Evolutionary conservation across 2,329 filamentous ascomycete genomes (phyloP), one percentile per base, ranked within the genome.

Genomic region (Zymoseptoria brevis): DNA sequence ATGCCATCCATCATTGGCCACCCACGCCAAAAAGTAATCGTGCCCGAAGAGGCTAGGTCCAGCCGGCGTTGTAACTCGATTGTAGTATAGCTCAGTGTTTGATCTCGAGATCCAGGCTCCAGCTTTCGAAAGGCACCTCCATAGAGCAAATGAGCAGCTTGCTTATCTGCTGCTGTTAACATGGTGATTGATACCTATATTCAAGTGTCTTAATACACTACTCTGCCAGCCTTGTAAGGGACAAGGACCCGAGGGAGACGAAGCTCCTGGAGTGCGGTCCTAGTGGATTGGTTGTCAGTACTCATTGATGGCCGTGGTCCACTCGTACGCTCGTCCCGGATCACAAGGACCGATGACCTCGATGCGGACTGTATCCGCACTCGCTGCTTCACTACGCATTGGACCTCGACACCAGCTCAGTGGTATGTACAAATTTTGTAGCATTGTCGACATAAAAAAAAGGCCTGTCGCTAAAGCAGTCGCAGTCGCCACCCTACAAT

Each of bases 371-470:
- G 16, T 41, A 16, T 2, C 35, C 35, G 35, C 11, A 41, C 11
- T 13, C 35, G 16, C 11, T 41, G 11, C 11, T 41, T 41, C 35
- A 41, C 35, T 13, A 41, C 35, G 35, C 35, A 41, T 16, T 41
- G 35, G 16, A 16, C 35, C 35, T 45, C 35, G 13, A 7, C 35
- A n/a, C 13, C 35, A 45, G 13, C 11, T 45, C 35, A 16, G 16
- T 16, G 11, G 58, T 60, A 56, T 60, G 58, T 60, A 60, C 58
- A 56, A 6, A 50, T 57, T 54, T 50, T 60, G 58, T 60, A 60
- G 57, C 57, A 59, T 48, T 52, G 54, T 50, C 19, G 45, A 57
- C 58, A 60, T 60, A 57, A 50, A 60, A 29, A 60, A 29, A 60
- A 21, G 41, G 53, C 53, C 41, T 19, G 29, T 52, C 35, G 13